Evolutionary conservation across 768 basidiomycete genomes (phyloP), one percentile per base, ranked within the genome.

Genomic region (Dentipellis sp.): DNA sequence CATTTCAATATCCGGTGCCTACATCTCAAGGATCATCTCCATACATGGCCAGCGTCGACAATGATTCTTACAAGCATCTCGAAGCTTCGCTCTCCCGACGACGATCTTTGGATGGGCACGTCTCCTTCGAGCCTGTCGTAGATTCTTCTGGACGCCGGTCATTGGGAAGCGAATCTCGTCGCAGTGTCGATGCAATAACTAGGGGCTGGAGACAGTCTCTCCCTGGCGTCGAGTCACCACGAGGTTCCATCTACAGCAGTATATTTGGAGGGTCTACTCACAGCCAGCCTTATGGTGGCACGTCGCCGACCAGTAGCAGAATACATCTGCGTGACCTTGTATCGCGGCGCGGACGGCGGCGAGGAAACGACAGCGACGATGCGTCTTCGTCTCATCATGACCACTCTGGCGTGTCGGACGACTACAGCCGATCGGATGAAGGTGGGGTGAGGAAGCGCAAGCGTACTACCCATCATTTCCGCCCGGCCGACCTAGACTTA

Each of bases 61-160:
- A 22, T 37, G 23, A 11, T 14, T 39, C 56, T 40, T 49, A 51
- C 21, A 52, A 56, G 38, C 54, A 56, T 22, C 40, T 63, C 16
- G 55, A 55, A 1, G 57, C 60, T 1, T 61, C 59, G 16, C 40
- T 61, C 17, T 57, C 61, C 34, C 55, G 64, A 35, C 56, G 68
- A 40, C 69, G 68, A 49, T 76, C 75, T 3, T 66, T 66, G 40
- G 81, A 84, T 51, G 79, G 74, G 10, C 73, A 68, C 35, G 59
- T 83, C 34, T 81, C 83, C 1, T 85, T 86, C 58, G 80, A 85
- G 56, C 84, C 83, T 16, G 60, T 71, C 17, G 67, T 77, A 10
- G 76, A 80, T 56, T 19, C 29, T n/a, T 71, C 74, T 5, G 71
- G 75, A 10, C 71, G 72, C n/a, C 70, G 70, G 52, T 82, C 80